phyloP scores from a whole-genome alignment of 805 yeast genomes.

The Lipomyces lipofer region DNA sequence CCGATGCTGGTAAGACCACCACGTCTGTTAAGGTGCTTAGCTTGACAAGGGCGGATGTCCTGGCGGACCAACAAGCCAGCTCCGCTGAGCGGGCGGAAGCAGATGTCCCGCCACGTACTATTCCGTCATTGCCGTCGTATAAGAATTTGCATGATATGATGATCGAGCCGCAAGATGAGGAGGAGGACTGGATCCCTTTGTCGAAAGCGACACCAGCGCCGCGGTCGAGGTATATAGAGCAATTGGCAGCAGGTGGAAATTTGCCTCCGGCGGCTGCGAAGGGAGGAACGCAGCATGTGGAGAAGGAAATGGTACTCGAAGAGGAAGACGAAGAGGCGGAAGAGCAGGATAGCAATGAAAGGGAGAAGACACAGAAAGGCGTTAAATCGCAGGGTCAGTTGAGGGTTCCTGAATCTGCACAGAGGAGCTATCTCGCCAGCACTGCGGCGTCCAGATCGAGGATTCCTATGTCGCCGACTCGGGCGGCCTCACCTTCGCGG shows the following conservation, averaged over 20 bases:
- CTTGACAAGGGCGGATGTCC: not conserved
- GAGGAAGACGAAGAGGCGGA: not conserved
- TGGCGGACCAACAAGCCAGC: not conserved
- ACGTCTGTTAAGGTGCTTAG: not conserved
- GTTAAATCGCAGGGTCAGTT: too few relatives aligned
- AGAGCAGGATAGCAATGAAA: not conserved
- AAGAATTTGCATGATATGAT: slow-evolving; percentile 11
- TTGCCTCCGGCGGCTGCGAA: not conserved
- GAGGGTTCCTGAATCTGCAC: not conserved
- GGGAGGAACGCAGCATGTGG: slow-evolving; percentile 10
- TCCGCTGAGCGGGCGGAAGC: not conserved
- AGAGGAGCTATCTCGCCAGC: slow-evolving; percentile 11
- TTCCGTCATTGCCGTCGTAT: slow-evolving; percentile 19
- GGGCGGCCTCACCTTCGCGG: not conserved
- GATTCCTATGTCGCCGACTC: not conserved
- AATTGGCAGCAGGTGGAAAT: not conserved
- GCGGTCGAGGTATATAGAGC: slow-evolving; percentile 8
- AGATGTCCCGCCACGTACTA: not conserved
- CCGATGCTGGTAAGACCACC: not conserved
- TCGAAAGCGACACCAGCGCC: slow-evolving; percentile 29
- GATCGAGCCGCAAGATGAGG: slow-evolving; percentile 22
- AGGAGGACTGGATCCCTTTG: slow-evolving; percentile 33
- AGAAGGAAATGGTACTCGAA: not conserved
- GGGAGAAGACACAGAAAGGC: slow-evolving; percentile 6
- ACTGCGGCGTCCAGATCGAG: slow-evolving; percentile 24